phyloP scores from a whole-genome alignment of 2,329 filamentous ascomycete genomes.

The Clarireedia monteithiana region DNA sequence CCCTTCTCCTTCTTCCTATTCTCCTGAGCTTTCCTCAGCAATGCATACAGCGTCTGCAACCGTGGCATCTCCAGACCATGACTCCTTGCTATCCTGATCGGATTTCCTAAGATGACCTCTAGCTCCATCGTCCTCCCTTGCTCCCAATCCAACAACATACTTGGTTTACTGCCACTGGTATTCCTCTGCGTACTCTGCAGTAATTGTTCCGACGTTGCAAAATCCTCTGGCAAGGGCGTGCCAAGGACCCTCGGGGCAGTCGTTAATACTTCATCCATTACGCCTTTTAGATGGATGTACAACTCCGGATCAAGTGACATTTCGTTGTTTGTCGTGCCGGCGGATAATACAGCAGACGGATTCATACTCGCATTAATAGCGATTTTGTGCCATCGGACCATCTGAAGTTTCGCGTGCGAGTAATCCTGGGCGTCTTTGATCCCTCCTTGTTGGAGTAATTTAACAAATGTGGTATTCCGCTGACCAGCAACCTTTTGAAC shows the following conservation, averaged over 20 bases:
- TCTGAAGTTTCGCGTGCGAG: slow-evolving; percentile 58
- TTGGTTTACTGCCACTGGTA: slow-evolving; percentile 47
- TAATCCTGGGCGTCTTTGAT: slow-evolving; percentile 59
- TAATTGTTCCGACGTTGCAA: slow-evolving; percentile 57
- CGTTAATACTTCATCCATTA: slow-evolving; percentile 63
- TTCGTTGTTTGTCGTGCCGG: slow-evolving; percentile 55
- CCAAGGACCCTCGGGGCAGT: slow-evolving; percentile 57
- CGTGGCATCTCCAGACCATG: slow-evolving; percentile 45
- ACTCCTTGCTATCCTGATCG: slow-evolving; percentile 42
- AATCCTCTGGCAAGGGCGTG: slow-evolving; percentile 47
- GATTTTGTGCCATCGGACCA: slow-evolving; percentile 68
- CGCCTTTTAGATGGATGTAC: slow-evolving; percentile 49
- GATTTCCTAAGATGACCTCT: slow-evolving; percentile 49
- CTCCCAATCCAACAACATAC: slow-evolving; percentile 48
- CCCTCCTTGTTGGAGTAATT: slow-evolving; percentile 40
- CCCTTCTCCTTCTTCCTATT: slow-evolving; percentile 21
- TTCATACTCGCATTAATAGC: slow-evolving; percentile 73
- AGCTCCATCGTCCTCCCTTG: slow-evolving; percentile 44
- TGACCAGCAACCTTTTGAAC: slow-evolving; percentile 12
- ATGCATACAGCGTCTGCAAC: slow-evolving; percentile 46
- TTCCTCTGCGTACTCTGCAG: slow-evolving; percentile 56
- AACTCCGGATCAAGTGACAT: slow-evolving; percentile 60
- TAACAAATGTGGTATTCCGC: slow-evolving; percentile 38
- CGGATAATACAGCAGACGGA: slow-evolving; percentile 59
- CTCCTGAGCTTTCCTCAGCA: slow-evolving; percentile 44